Evolutionary conservation across 78 protist genomes (phyloP).

Genomic region (Thecamonas trahens): DNA sequence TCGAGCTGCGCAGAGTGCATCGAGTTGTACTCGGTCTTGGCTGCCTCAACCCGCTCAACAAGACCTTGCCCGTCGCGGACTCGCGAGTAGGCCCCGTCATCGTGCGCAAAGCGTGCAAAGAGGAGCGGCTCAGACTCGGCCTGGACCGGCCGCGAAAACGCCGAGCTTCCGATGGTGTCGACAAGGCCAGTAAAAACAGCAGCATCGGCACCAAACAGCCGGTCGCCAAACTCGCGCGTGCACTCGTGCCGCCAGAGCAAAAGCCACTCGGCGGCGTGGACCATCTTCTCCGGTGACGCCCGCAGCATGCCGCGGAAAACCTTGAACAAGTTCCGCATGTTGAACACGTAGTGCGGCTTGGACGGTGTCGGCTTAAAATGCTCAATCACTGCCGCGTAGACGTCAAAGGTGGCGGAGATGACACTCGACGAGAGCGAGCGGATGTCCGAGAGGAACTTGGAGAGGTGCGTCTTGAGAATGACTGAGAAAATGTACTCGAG

Average conservation of each 20-base stretch:
- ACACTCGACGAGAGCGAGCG: neutral
- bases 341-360: constrained; percentile 79
- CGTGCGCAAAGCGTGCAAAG: too few relatives aligned
- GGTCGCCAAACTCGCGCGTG: constrained; percentile 56
- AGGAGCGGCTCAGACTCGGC: too few relatives aligned
- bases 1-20: neutral
- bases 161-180: neutral
- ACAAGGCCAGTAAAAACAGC: constrained; percentile 6
- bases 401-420: constrained; percentile 34
- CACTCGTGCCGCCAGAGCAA: constrained; percentile 62
- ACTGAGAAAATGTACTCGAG: constrained; percentile 41
- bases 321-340: constrained; percentile 66
- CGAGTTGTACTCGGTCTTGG: too few relatives aligned
- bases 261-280: neutral
- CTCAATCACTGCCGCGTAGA: constrained; percentile 24
- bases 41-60: too few relatives aligned
- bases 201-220: constrained; percentile 33
- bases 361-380: constrained; percentile 76
- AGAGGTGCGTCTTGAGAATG: constrained; percentile 32
- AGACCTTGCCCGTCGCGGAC: too few relatives aligned
- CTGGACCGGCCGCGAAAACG: too few relatives aligned
- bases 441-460: neutral
- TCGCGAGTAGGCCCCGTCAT: too few relatives aligned
- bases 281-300: constrained; percentile 3
- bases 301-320: constrained; percentile 62